Evolutionary conservation across 169 alveolate species (phyloP), one percentile per base, ranked within the genome.

Genomic region (Miamiensis avidus): DNA sequence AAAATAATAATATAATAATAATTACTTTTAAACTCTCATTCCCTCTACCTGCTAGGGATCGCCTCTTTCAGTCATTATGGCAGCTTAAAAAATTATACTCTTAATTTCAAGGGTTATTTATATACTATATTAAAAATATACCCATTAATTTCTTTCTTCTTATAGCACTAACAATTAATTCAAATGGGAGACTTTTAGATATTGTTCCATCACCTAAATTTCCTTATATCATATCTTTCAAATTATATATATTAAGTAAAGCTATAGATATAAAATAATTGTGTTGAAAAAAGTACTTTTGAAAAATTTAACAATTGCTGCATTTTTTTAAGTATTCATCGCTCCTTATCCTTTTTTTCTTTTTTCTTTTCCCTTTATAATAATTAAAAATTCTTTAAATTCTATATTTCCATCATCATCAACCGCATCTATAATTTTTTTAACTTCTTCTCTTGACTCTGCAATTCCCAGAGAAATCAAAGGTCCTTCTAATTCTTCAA

Each of bases 381-480:
- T 89, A 74, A 83, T 82, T 32, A 85, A 83, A 81, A 89, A 89
- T 75, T 89, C 93, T 30, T 84, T 84, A 75, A 85, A 89, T 82
- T 89, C 91, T 29, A 88, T 88, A 31, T 81, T 85, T 31, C 87
- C 92, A 84, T 89, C 92, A 30, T 84, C 88, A 82, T 89, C 90
- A 28, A 89, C 92, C 25, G 83, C 65, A 33, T 77, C 78, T 34
- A 89, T 85, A 34, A 89, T 76, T 33, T 89, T 89, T 77, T 84
- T 84, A 1, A 89, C 89, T 78, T 89, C 92, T 28, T 89, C 92
- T 76, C 88, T 84, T 26, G 89, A 84, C 30, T 89, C 89, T 1
- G 92, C 92, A 32, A 89, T 84, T 15, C 92, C 92, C 31, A 89
- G 75, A 28, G 90, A 84, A n/a, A 89, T 89, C 32, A 89, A 82